Evolutionary conservation across 352 stramenopile species (phyloP).

Genomic region (Phytopythium delawarense): DNA sequence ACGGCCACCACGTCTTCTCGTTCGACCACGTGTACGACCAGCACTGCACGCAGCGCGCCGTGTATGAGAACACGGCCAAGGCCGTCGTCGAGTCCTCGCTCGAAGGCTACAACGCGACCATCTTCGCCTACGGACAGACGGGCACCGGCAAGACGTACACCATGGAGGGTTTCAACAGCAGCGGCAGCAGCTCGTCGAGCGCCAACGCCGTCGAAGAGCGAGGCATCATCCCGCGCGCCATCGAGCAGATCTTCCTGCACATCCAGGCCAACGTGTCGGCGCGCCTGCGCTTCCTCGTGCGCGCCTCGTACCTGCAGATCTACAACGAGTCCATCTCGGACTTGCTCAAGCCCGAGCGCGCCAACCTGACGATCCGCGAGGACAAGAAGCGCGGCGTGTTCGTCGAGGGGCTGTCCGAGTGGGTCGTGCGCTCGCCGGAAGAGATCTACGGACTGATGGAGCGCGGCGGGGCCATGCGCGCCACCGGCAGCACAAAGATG

Average conservation of each 20-base stretch:
- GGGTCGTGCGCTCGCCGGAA: constrained; percentile 89
- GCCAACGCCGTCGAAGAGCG: constrained; percentile 80
- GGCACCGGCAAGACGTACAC: constrained; percentile 94
- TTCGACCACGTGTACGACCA: constrained; percentile 96
- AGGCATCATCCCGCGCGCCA: constrained; percentile 97
- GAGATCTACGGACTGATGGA: constrained; percentile 96
- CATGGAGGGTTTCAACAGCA: constrained; percentile 94
- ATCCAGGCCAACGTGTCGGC: constrained; percentile 87
- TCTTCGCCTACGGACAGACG: constrained; percentile 90
- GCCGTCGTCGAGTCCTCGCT: constrained; percentile 91
- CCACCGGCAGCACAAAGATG: constrained; percentile 86
- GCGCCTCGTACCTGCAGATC: constrained; percentile 92
- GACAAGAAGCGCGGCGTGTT: constrained; percentile 92
- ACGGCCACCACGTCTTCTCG: constrained; percentile 89
- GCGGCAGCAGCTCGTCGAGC: constrained; percentile 33
- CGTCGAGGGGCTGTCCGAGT: constrained; percentile 93
- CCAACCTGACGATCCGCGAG: constrained; percentile 92
- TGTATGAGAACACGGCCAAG: constrained; percentile 94
- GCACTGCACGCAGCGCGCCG: constrained; percentile 81
- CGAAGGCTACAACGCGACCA: constrained; percentile 90
- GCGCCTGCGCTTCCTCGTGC: constrained; percentile 88
- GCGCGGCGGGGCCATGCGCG: constrained; percentile 76
- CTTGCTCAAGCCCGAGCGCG: constrained; percentile 90
- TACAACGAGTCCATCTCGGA: constrained; percentile 96
- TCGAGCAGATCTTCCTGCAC: constrained; percentile 94